Percentiles rank a stretch among this genome's conserved stretches.
phyloP scores from a whole-genome alignment of 805 yeast genomes.

The Debaryomyces maramus region DNA sequence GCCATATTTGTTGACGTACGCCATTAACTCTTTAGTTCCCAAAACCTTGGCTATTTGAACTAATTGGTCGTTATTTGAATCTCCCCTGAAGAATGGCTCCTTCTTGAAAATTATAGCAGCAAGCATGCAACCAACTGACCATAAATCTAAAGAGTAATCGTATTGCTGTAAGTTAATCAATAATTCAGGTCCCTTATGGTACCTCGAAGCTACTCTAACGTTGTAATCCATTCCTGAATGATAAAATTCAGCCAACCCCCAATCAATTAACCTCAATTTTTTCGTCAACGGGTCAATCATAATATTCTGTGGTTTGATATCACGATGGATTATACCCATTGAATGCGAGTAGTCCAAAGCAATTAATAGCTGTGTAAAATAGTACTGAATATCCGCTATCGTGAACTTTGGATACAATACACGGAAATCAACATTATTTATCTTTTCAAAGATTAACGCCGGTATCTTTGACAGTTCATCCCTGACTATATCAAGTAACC shows the following conservation, averaged over 20 bases:
- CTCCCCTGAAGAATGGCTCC: slow-evolving; percentile 92
- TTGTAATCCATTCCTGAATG: slow-evolving; percentile 88
- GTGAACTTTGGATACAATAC: slow-evolving; percentile 76
- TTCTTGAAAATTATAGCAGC: slow-evolving; percentile 88
- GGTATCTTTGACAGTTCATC: slow-evolving; percentile 83
- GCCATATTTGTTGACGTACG: slow-evolving; percentile 70
- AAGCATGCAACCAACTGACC: slow-evolving; percentile 93
- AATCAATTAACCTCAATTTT: slow-evolving; percentile 79
- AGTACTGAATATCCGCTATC: slow-evolving; percentile 74
- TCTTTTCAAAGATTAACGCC: slow-evolving; percentile 81
- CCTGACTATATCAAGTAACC: slow-evolving; percentile 74
- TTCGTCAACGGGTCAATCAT: slow-evolving; percentile 84
- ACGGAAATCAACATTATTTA: slow-evolving; percentile 81
- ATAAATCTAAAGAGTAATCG: slow-evolving; percentile 87
- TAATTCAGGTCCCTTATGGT: slow-evolving; percentile 91
- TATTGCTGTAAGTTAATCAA: slow-evolving; percentile 83
- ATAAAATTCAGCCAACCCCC: slow-evolving; percentile 95
- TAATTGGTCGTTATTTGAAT: slow-evolving; percentile 85
- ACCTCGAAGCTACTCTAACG: slow-evolving; percentile 90
- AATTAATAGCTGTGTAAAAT: slow-evolving; percentile 74
- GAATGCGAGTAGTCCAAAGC: slow-evolving; percentile 91
- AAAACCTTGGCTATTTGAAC: slow-evolving; percentile 85
- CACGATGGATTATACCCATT: slow-evolving; percentile 94
- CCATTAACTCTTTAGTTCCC: slow-evolving; percentile 78
- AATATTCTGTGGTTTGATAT: slow-evolving; percentile 92